Evolutionary conservation across 805 yeast species (phyloP), one percentile per base, ranked within the genome.

Genomic region (Starmerella kuoi): DNA sequence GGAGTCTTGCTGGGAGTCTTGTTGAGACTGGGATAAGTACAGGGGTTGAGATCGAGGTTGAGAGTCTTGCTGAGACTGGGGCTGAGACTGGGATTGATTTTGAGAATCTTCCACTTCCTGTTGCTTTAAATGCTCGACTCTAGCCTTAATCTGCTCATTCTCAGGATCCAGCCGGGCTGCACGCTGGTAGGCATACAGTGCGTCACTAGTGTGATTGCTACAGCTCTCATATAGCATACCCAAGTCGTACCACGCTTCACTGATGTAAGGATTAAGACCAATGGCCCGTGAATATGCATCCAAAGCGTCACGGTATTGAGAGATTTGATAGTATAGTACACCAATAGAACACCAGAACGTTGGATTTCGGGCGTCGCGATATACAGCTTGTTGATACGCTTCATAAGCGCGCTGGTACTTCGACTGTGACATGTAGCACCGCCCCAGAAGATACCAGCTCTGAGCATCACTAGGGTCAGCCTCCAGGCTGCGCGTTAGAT

Each of bases 261-360:
- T 77, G 51, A 91, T 81, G 66, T 87, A 87, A 14, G 98, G 98
- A 55, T 91, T 91, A 55, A 91, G 73, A 54, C 96, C 72, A 47
- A 91, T 91, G 9, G 98, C 98, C 42, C 97, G 70, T 6, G 97
- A 87, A 65, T 91, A 91, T 14, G 98, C 98, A 61, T 91, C 97
- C 50, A 91, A 68, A 2, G 98, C 98, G 60, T 91, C 98, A 44
- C 95, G 72, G 65, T 84, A 91, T 66, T 91, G 98, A 44, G 91
- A 77, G 46, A 91, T 88, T 64, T 91, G 96, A 63, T 88, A 91
- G 65, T 91, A 91, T 45, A 91, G 70, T 14, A 91, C 98, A 60
- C 98, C 98, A 56, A 81, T 81, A 25, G 84, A 77, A 61, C 91
- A 81, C 98, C 98, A 91, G 68, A 91, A 91, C 1, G 96, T 91